These are phyloP conservation scores for Borealophlyctis nickersoniae DNA, from an alignment of 192 early-diverging fungal genomes.

Conservation along the genomic window DNA sequence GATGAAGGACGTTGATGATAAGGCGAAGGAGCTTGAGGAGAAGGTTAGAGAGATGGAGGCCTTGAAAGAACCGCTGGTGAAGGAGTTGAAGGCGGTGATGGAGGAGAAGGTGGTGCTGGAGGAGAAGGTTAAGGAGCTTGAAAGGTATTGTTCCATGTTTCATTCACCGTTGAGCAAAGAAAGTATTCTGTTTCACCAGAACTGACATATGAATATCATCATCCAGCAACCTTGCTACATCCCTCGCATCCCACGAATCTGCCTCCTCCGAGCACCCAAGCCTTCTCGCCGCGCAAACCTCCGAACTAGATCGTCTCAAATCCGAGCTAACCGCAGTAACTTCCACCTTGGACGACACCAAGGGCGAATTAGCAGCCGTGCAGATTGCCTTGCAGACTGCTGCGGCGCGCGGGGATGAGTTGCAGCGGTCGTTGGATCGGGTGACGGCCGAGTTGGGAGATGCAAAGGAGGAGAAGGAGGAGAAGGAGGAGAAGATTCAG, in stretches of 20 bases:
- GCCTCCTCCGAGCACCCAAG: not conserved
- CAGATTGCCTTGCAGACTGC: not conserved
- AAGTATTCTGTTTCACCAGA: no score
- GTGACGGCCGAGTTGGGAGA: not conserved
- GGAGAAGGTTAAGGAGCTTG: not conserved
- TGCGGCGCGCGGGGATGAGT: not conserved
- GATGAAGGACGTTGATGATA: not conserved
- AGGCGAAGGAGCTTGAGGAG: not conserved
- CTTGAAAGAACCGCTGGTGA: not conserved
- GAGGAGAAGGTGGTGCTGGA: not conserved
- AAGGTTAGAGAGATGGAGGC: not conserved
- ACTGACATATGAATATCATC: no score
- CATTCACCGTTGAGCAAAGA: not conserved
- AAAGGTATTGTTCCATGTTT: not conserved
- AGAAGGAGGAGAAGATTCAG: not conserved
- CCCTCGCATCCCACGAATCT: not conserved
- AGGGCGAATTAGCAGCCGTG: not conserved
- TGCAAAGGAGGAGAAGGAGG: not conserved
- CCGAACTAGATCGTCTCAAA: not conserved
- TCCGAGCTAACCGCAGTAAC: not conserved
- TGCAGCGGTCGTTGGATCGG: not conserved
- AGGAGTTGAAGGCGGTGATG: not conserved
- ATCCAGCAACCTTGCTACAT: not conserved
- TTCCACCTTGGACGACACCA: not conserved
- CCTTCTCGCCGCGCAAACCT: not conserved